Evolutionary conservation across 1,284 basidiomycete genomes (phyloP), one percentile per base, ranked within the genome.

Genomic region (Ganoderma resinaceum): DNA sequence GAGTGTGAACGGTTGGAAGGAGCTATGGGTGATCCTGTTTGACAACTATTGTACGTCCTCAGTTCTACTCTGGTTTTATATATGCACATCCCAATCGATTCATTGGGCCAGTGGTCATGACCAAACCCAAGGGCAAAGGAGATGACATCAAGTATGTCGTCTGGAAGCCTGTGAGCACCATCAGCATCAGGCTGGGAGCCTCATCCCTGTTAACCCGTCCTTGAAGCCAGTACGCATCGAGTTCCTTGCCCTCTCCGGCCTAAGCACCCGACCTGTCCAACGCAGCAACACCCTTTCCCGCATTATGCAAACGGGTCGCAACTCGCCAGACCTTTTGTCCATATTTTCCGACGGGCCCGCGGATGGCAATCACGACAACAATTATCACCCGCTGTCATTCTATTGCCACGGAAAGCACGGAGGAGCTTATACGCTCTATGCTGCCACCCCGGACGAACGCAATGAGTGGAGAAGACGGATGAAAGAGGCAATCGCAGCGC

Each of bases 381-480:
- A 53, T 16, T 70, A 65, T 18, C 96, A 89, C 73, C 96, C 96
- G 0, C 92, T 93, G 75, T 92, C 91, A 0, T 88, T 97, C 62
- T 91, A 94, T 74, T 92, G 95, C 74, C 92, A 91, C 63, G 96
- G 95, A 7, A 87, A 94, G 52, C 82, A 91, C 40, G 93, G 94
- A 16, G 95, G 95, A 1, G 81, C 90, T 9, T 94, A 94, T 76
- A 92, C 93, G 1, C 81, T 99, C 9, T 99, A 94, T 79, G 92
- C 95, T 0, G 94, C 98, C 67, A 89, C 91, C 0, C 83, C 87
- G 3, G 85, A 88, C 14, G 85, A 87, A 5, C 89, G 97, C 2
- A 78, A 83, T 14, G 94, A 96, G 67, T 99, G 98, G 98, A 91
- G 93, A 76, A 85, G 89, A 73, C 96, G 94, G 80, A 80, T 99